Base-by-base conservation (phyloP, 2,329 filamentous ascomycete genomes). In the Pseudogymnoascus verrucosus region DNA sequence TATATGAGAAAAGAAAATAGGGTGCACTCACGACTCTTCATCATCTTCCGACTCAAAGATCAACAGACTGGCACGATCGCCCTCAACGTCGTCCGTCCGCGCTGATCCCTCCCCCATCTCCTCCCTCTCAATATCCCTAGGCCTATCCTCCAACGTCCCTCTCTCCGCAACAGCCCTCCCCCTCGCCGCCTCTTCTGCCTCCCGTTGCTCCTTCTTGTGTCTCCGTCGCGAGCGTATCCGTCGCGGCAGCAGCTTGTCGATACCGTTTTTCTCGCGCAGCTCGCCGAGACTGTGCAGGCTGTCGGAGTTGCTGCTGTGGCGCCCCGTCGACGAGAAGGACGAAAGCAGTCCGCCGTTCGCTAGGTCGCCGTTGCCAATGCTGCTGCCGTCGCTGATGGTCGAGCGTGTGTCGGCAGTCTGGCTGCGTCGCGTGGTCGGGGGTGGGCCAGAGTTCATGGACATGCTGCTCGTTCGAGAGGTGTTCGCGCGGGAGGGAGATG, bases 231-330 rank as follows among this genome's bases (percentile, higher is more conserved):
- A 76, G 28, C 76, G 74, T 62, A 85, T 77, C 39, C 78, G 76
- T 70, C 81, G 83, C 61, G 82, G 78, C 37, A 86, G 73, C 31
- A 86, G 76, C 73, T 83, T 85, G 64, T 76, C 78, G 47, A 84
- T 73, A 11, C 76, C 75, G 66, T 72, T 76, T 63, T 65, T 63
- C 51, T 67, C 66, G 26, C 57, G 66, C n/a, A 42, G 39, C 39
- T 42, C 39, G 39, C 16, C 39, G 10, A 44, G 40, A 5, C 40
- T 44, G 19, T 44, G 19, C 4, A 44, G 16, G 6, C 40, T 44
- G 19, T 44, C 40, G 5, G 40, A 44, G 19, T 21, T 23, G 40
- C 40, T 44, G 11, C 40, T 44, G 19, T 44, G 19, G 10, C 19
- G 40, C 19, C 19, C 19, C 40, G 16, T 19, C 40, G 40, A 44